Percentiles rank a stretch among this genome's conserved stretches.
phyloP scores from a whole-genome alignment of 2,329 filamentous ascomycete species.

The Hirsutella rhossiliensis region DNA sequence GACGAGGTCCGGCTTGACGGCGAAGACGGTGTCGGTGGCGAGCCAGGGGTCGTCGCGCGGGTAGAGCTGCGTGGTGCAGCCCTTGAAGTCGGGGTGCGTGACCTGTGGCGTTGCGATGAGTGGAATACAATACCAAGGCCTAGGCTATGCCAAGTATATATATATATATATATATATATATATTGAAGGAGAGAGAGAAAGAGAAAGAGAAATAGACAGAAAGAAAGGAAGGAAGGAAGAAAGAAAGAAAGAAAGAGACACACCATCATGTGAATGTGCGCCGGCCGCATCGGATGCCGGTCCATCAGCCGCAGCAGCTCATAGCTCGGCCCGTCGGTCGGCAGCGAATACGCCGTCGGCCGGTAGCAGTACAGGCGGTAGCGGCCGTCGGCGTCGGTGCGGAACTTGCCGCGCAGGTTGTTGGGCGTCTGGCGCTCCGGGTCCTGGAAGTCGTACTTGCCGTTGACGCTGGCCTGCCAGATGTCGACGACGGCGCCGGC shows the following conservation, averaged over 20 bases:
- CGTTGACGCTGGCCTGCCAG: slow-evolving; percentile 67
- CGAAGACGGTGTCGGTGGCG: slow-evolving; percentile 32
- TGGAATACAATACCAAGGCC: too few species aligned
- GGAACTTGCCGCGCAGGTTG: slow-evolving; percentile 69
- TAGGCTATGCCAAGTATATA: too few species aligned
- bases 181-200: too few species aligned
- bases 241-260: slow-evolving; percentile 6
- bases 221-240: too few species aligned
- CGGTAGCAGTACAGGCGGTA: slow-evolving; percentile 66
- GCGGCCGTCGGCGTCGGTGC: slow-evolving; percentile 54
- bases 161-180: too few species aligned
- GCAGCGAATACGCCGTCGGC: slow-evolving; percentile 61
- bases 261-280: slow-evolving; percentile 40
- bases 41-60: slow-evolving; percentile 57
- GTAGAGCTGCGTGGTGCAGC: slow-evolving; percentile 67
- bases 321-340: slow-evolving; percentile 43
- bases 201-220: too few species aligned
- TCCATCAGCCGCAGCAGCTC: slow-evolving; percentile 32
- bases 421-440: slow-evolving; percentile 57
- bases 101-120: slow-evolving; percentile 20
- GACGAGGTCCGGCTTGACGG: slow-evolving; percentile 39
- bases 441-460: slow-evolving; percentile 67
- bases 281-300: slow-evolving; percentile 34
- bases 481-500: slow-evolving; percentile 60
- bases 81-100: slow-evolving; percentile 53